Evolutionary conservation across 2,329 filamentous ascomycete genomes (phyloP).

Genomic region (Cryphonectria japonica): DNA sequence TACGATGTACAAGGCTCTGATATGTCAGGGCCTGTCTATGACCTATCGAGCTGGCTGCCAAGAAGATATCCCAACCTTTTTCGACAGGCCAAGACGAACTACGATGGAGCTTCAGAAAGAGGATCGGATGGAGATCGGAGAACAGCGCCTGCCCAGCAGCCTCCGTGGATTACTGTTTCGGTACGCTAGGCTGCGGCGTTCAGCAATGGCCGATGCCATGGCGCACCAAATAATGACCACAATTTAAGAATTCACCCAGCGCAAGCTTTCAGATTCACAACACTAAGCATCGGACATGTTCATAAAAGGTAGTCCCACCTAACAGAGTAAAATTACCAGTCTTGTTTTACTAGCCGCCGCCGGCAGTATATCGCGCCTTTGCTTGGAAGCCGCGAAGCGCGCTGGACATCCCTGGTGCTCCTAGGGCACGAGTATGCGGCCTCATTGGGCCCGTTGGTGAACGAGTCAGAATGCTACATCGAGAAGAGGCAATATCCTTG

Average conservation of each 20-base stretch:
- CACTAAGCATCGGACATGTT: not conserved
- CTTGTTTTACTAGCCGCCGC: conserved; percentile 9
- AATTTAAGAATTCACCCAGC: not conserved
- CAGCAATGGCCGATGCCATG: not conserved
- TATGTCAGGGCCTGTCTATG: not conserved
- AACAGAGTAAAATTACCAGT: not conserved
- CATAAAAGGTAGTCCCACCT: not conserved
- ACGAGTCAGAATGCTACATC: conserved; percentile 1
- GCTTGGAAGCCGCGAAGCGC: not conserved
- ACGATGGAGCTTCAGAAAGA: not conserved
- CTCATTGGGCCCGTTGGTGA: not conserved
- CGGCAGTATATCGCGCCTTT: no score
- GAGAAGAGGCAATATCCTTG: not conserved
- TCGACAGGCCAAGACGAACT: not conserved
- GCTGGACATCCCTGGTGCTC: conserved; percentile 2
- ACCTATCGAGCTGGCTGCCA: conserved; percentile 3
- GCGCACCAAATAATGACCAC: conserved; percentile 1
- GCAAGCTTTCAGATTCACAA: not conserved
- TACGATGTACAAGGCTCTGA: not conserved
- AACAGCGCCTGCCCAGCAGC: not conserved
- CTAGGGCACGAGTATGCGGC: not conserved
- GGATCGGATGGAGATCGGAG: conserved; percentile 1
- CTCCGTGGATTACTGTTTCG: not conserved
- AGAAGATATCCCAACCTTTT: not conserved
- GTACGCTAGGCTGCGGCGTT: not conserved